phyloP scores from a whole-genome alignment of 345 rosid species.

The Dovyalis caffra region DNA sequence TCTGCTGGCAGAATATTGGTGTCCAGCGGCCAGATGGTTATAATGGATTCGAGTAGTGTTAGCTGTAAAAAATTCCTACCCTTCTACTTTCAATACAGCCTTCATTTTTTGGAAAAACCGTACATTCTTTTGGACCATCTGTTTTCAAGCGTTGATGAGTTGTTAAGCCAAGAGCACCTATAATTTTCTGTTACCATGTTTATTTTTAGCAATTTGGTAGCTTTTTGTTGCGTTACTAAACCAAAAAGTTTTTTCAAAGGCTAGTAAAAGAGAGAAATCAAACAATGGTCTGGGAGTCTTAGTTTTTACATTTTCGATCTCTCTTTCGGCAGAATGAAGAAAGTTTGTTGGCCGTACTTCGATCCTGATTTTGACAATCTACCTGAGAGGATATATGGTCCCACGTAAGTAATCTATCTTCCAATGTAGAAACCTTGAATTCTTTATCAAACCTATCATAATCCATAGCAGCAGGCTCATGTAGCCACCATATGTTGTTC shows the following conservation, averaged over 20 bases:
- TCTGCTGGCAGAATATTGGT: background rate
- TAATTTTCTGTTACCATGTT: background rate
- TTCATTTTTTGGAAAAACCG: too few relatives aligned
- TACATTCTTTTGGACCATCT: background rate
- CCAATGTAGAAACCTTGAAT: background rate
- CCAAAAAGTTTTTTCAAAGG: background rate
- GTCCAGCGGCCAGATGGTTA: background rate
- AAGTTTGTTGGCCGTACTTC: conserved; percentile 73
- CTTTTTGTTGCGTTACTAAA: background rate
- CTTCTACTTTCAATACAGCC: too few relatives aligned
- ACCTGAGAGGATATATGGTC: conserved; percentile 62
- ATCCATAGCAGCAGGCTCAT: background rate
- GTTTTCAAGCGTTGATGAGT: background rate
- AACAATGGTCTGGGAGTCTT: background rate
- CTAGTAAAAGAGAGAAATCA: background rate
- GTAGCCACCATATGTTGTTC: background rate
- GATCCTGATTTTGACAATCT: conserved; percentile 81
- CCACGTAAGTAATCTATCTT: conserved; percentile 42
- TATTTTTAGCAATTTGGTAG: background rate
- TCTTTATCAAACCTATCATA: background rate
- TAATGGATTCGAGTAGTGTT: background rate
- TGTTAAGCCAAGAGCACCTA: background rate
- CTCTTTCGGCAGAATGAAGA: conserved; percentile 46
- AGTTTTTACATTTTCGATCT: background rate
- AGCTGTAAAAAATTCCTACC: too few relatives aligned